Evolutionary conservation across 768 basidiomycete species (phyloP).

Genomic region (Zangia roseola): DNA sequence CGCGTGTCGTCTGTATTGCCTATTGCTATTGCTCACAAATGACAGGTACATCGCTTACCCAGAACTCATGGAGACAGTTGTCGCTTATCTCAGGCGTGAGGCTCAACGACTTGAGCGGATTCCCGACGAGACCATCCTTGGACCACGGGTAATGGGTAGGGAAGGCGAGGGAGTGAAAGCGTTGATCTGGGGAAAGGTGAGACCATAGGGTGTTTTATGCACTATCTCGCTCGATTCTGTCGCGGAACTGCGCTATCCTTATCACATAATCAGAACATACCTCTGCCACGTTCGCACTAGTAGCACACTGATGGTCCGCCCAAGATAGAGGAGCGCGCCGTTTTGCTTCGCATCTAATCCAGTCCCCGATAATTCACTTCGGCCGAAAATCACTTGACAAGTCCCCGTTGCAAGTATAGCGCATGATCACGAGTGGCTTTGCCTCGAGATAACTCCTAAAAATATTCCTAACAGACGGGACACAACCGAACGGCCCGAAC

Average conservation of each 20-base stretch:
- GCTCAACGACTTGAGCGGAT: constrained; percentile 61
- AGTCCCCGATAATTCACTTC: too few species aligned
- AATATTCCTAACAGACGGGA: neutral
- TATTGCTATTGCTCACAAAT: constrained; percentile 7
- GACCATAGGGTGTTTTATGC: constrained; percentile 9
- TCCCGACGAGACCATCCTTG: constrained; percentile 40
- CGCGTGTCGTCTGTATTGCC: neutral
- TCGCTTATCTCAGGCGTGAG: constrained; percentile 71
- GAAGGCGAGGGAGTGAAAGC: constrained; percentile 33
- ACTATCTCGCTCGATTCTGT: neutral
- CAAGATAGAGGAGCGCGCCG: neutral
- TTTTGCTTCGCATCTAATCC: neutral
- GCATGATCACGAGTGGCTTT: neutral
- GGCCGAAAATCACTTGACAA: too few species aligned
- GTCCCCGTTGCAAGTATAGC: neutral
- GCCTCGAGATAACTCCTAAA: neutral
- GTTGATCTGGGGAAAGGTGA: constrained; percentile 30
- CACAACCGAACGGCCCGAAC: neutral
- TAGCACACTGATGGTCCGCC: constrained; percentile 1
- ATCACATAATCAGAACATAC: constrained; percentile 2
- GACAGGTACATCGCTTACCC: constrained; percentile 74
- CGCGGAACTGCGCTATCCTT: neutral
- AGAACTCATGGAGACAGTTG: constrained; percentile 68
- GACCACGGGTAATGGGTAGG: constrained; percentile 30
- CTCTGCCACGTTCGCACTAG: neutral